phyloP scores from a whole-genome alignment of 169 alveolate genomes.

The Perkinsus marinus region DNA sequence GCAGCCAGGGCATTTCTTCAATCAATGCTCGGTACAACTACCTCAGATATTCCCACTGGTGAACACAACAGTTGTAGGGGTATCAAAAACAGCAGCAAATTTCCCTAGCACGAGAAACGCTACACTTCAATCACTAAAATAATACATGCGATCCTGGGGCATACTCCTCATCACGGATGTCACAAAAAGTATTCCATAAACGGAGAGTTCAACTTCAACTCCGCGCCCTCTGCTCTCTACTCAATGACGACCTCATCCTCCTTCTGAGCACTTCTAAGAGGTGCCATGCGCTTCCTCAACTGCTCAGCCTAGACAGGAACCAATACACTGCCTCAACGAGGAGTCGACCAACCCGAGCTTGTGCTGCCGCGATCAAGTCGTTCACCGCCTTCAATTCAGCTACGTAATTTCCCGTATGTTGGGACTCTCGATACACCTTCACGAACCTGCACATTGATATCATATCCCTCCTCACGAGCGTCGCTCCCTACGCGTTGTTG shows the following conservation, averaged over 20 bases:
- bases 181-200: too few species aligned
- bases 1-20: too few species aligned
- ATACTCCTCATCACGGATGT: too few species aligned
- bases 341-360: not conserved
- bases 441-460: not conserved
- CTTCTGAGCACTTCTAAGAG: not conserved
- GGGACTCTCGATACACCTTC: not conserved
- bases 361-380: not conserved
- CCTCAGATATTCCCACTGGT: too few species aligned
- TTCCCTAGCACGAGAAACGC: too few species aligned
- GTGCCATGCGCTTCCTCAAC: not conserved
- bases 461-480: not conserved
- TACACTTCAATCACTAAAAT: too few species aligned
- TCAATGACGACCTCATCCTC: not conserved
- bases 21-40: too few species aligned
- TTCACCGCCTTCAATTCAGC: not conserved
- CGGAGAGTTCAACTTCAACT: too few species aligned
- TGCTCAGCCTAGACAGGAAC: not conserved
- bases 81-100: too few species aligned
- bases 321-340: not conserved
- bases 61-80: too few species aligned
- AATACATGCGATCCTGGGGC: too few species aligned
- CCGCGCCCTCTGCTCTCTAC: too few species aligned
- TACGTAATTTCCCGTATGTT: not conserved
- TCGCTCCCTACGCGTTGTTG: not conserved